Percentiles rank a stretch among this genome's conserved stretches.
Conservation (phyloP, 2,329 filamentous ascomycete genomes). For the Dothistroma septosporum region DNA sequence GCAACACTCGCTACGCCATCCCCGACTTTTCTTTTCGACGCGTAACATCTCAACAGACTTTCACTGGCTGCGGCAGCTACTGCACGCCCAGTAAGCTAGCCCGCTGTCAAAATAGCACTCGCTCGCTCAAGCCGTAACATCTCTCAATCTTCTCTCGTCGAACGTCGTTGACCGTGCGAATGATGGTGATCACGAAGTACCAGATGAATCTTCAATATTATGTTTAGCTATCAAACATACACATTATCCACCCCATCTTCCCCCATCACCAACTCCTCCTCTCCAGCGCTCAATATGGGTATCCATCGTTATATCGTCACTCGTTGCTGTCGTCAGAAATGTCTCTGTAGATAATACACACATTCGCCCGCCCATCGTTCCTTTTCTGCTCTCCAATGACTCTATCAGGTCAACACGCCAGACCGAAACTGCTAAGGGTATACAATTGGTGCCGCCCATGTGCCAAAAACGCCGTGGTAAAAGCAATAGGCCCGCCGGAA, state of each 20-base stretch:
- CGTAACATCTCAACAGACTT: neutral
- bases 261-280: neutral
- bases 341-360: slow-evolving; percentile 9
- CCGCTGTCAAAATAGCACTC: neutral
- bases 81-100: neutral
- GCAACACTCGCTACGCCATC: neutral
- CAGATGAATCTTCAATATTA: neutral
- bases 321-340: slow-evolving; percentile 3
- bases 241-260: neutral
- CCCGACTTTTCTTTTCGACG: neutral
- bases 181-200: neutral
- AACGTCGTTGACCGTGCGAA: neutral
- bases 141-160: neutral
- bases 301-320: neutral
- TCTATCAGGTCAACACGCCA: neutral
- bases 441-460: neutral
- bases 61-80: neutral
- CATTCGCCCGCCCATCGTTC: neutral
- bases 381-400: neutral
- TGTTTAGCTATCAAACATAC: neutral
- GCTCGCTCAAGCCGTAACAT: neutral
- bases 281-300: neutral
- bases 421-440: neutral
- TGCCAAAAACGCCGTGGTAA: neutral
- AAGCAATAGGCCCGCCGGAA: neutral